Evolutionary conservation across 352 stramenopile species (phyloP).

Genomic region (Phytophthora sansomeana): DNA sequence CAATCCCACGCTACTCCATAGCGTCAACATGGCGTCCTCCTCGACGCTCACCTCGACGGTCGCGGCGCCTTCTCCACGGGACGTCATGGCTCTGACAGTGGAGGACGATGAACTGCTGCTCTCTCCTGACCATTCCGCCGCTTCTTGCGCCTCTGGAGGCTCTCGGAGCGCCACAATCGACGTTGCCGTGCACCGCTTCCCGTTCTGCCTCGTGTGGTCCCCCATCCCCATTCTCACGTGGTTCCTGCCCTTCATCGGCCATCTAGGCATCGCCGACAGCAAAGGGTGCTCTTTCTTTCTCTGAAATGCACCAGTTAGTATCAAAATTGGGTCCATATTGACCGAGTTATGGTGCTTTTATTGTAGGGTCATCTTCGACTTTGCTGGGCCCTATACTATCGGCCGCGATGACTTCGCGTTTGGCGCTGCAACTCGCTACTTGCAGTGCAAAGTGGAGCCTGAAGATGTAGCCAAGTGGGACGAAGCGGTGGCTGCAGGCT

Average conservation of each 20-base stretch:
- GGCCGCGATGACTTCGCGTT: slow-evolving; percentile 90
- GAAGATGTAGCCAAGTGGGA: slow-evolving; percentile 89
- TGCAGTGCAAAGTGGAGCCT: slow-evolving; percentile 73
- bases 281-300: slow-evolving; percentile 52
- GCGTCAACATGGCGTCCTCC: slow-evolving; percentile 8
- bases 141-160: slow-evolving; percentile 4
- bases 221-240: slow-evolving; percentile 92
- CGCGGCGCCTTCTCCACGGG: background rate
- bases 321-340: slow-evolving; percentile 1
- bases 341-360: slow-evolving; percentile 16
- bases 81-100: slow-evolving; percentile 6
- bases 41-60: slow-evolving; percentile 9
- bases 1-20: background rate
- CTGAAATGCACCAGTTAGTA: background rate
- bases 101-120: slow-evolving; percentile 30
- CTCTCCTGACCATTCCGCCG: slow-evolving; percentile 6
- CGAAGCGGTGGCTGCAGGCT: slow-evolving; percentile 87
- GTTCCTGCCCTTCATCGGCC: slow-evolving; percentile 97
- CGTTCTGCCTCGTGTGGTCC: slow-evolving; percentile 94
- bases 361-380: slow-evolving; percentile 94
- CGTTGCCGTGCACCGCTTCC: slow-evolving; percentile 65
- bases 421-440: slow-evolving; percentile 86
- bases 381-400: slow-evolving; percentile 96
- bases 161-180: slow-evolving; percentile 34
- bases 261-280: slow-evolving; percentile 93